Evolutionary conservation across 2,329 filamentous ascomycete species (phyloP), one percentile per base, ranked within the genome.

Genomic region (Colletotrichum tabaci): DNA sequence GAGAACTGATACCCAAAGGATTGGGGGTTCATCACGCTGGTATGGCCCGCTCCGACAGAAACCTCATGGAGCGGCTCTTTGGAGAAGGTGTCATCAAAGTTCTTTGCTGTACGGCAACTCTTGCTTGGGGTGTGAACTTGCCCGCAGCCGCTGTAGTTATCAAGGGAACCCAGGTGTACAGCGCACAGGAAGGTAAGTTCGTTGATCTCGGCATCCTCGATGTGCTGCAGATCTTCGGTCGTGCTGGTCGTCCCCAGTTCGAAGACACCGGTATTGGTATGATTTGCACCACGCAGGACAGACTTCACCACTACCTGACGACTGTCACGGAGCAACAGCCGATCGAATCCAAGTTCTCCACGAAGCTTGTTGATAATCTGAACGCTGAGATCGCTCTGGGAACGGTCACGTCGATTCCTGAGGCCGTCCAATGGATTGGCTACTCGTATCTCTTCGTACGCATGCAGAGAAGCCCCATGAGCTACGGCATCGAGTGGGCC

Each of bases 121-220:
- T 99, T 35, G 96, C 96, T 0, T 99, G 96, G 96, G 96, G 96
- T 91, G 96, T 99, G 79, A 99, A 99, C 82, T 89, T 99, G 82
- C 96, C 96, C 0, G 96, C 96, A 44, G 96, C 96, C 0, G 97
- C 96, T 0, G 96, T 99, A 61, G 89, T 99, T 64, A 99, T 99
- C 87, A 99, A 99, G 81, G 96, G 96, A 18, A 99, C 96, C 0
- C 96, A 98, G 79, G 90, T 99, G 0, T 99, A 99, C 83, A 98
- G 95, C 80, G 92, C 96, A 0, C 94, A 98, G 80, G 96, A 97
- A 63, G 96, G 96, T 82, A 98, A 97, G 82, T 98, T 98, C 76
- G 93, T 98, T 23, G 96, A 99, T 78, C 87, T 99, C 6, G 96
- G 96, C 3, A 99, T 99, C 75, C 88, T 99, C 2, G 96, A 99